Percentiles rank a stretch among this genome's conserved stretches.
These are phyloP conservation scores for Termitomyces sp. DNA, from an alignment of 768 basidiomycete species.

Conservation along the genomic window DNA sequence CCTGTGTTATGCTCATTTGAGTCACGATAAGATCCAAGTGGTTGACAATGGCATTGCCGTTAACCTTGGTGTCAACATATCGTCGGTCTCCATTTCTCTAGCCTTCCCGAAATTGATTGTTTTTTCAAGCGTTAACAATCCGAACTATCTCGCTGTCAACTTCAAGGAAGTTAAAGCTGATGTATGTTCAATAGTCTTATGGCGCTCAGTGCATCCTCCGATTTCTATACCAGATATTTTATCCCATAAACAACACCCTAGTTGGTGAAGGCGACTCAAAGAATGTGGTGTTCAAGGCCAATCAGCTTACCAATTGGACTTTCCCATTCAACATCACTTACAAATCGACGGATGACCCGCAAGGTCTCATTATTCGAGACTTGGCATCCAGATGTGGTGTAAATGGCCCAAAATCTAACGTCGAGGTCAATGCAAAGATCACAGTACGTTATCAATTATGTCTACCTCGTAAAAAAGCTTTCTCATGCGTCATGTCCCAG, in stretches of 20 bases:
- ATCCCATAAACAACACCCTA: constrained; percentile 68
- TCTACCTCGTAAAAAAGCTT: neutral
- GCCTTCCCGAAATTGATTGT: neutral
- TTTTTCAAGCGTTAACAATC: constrained; percentile 61
- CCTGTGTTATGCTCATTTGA: neutral
- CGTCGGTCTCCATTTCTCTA: constrained; percentile 35
- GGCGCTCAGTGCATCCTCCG: neutral
- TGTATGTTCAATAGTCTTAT: constrained; percentile 26
- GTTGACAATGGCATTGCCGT: constrained; percentile 45
- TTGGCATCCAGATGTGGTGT: constrained; percentile 60
- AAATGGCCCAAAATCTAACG: constrained; percentile 35
- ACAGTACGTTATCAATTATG: constrained; percentile 38
- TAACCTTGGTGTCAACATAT: constrained; percentile 61
- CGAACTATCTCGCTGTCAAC: constrained; percentile 72
- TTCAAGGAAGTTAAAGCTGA: constrained; percentile 62
- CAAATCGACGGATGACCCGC: constrained; percentile 47
- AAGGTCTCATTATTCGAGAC: constrained; percentile 50
- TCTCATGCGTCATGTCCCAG: constrained; percentile 26
- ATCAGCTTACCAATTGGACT: constrained; percentile 57
- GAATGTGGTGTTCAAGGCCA: constrained; percentile 43
- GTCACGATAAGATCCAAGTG: constrained; percentile 24
- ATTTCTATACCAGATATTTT: constrained; percentile 46
- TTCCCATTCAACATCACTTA: constrained; percentile 75
- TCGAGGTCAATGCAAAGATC: constrained; percentile 63
- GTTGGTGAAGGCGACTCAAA: constrained; percentile 58